Evolutionary conservation across 805 yeast genomes (phyloP), one percentile per base, ranked within the genome.

Genomic region (Candida gorgasii): DNA sequence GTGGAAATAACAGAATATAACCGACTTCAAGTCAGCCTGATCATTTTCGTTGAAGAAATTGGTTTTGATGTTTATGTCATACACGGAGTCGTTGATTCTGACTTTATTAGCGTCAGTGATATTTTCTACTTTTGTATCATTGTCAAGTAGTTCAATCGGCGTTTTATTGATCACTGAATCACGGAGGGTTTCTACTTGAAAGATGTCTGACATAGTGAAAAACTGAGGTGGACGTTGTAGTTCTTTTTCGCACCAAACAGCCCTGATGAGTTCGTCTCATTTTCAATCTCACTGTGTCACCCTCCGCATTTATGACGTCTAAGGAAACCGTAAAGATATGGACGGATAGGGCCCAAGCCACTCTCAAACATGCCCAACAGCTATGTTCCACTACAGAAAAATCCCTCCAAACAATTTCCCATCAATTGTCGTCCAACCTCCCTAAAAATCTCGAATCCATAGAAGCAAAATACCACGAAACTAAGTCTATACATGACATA

Each of bases 1-100:
- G 49, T 81, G 80, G 19, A 81, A 49, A 93, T 95, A 92, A 50
- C 93, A 85, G 54, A 86, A 88, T 28, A 79, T 72, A 2, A 86
- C 79, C 0, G 86, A 79, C 47, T 78, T 70, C 43, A 89, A 66
- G 12, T 74, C 67, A 33, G 80, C 75, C 16, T 69, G 63, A 13
- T 59, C 59, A 22, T 62, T 77, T 40, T 80, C 82, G 34, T 76
- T 72, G 37, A 70, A 65, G 54, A 84, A 84, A 39, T 75, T 72
- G 8, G 90, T 82, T n/a, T 49, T 47, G 9, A 67, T 60, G 49
- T 75, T 69, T 40, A 85, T 61, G 27, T 67, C 57, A 47, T 40
- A 63, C 11, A 24, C 16, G 3, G 47, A 44, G 4, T 46, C 49
- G 24, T 65, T 72, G 16, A 70, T 53, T 43, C 53, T 52, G 31